A percentile compares a stretch with the other conserved stretches of the same genome.
Conservation (phyloP, 208 protist species). For the Histomonas meleagridis region DNA sequence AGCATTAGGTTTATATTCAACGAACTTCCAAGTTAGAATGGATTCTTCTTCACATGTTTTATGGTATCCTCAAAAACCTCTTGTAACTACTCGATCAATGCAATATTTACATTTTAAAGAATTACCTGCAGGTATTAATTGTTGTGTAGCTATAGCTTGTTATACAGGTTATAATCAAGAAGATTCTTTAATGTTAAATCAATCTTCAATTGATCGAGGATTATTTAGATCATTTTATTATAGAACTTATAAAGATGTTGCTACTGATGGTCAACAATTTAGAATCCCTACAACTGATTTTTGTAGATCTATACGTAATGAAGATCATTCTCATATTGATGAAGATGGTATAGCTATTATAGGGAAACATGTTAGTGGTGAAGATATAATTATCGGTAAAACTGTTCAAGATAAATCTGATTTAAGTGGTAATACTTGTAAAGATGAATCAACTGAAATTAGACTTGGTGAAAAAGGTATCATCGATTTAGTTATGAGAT, state of each 20-base stretch:
- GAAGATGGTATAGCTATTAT: constrained; percentile 74
- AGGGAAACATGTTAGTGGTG: constrained; percentile 59
- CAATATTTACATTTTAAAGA: constrained; percentile 76
- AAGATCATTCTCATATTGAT: constrained; percentile 81
- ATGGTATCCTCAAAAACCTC: constrained; percentile 81
- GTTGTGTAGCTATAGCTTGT: constrained; percentile 77
- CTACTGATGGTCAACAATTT: constrained; percentile 70
- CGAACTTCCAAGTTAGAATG: constrained; percentile 75
- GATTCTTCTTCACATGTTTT: constrained; percentile 80
- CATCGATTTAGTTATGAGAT: constrained; percentile 75
- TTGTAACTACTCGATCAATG: constrained; percentile 73
- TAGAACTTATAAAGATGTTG: constrained; percentile 70
- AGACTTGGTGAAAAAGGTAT: constrained; percentile 59
- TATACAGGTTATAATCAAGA: constrained; percentile 96
- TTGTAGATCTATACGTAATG: constrained; percentile 60
- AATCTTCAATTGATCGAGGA: constrained; percentile 79
- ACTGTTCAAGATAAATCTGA: constrained; percentile 47
- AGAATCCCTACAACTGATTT: constrained; percentile 70
- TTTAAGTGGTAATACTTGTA: neutral
- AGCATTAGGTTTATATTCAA: constrained; percentile 79
- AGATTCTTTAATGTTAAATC: constrained; percentile 88
- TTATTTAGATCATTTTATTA: constrained; percentile 70
- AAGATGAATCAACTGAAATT: constrained; percentile 47
- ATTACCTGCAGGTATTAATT: constrained; percentile 80
- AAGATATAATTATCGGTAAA: constrained; percentile 79